phyloP scores from a whole-genome alignment of 2,329 filamentous ascomycete genomes.

The Pseudogymnoascus sp. region DNA sequence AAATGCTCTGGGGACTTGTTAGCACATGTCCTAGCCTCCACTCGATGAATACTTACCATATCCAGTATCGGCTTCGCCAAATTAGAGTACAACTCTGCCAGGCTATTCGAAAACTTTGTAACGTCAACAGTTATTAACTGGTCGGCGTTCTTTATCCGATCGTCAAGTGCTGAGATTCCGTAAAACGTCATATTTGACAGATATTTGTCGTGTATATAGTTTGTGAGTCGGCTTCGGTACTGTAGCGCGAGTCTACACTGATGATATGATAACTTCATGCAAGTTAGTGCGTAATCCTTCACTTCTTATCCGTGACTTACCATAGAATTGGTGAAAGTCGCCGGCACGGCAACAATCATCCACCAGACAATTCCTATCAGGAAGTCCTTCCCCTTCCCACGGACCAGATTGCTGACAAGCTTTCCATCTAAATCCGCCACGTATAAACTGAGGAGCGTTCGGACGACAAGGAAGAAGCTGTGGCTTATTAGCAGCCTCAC shows the following conservation, averaged over 20 bases:
- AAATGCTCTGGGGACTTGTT: constrained; percentile 54
- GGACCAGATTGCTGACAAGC: constrained; percentile 84
- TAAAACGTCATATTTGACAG: constrained; percentile 98
- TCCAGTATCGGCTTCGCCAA: constrained; percentile 89
- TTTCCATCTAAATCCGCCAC: constrained; percentile 93
- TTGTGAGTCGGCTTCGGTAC: constrained; percentile 88
- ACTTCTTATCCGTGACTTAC: constrained; percentile 39
- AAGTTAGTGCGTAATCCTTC: neutral
- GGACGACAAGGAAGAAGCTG: constrained; percentile 81
- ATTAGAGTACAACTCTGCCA: constrained; percentile 94
- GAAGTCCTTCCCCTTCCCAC: constrained; percentile 86
- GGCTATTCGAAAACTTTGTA: constrained; percentile 87
- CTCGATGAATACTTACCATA: constrained; percentile 49
- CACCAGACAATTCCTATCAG: constrained; percentile 86
- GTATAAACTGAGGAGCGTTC: constrained; percentile 89
- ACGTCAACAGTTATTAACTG: constrained; percentile 96
- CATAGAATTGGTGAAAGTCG: constrained; percentile 98
- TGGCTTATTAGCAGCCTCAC: constrained; percentile 78
- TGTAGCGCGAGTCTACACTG: constrained; percentile 90
- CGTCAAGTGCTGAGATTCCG: constrained; percentile 86
- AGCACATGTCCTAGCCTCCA: constrained; percentile 19
- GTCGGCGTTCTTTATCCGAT: constrained; percentile 96
- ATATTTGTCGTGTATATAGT: constrained; percentile 91
- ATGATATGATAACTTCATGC: constrained; percentile 74
- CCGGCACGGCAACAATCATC: constrained; percentile 95